Base-by-base conservation (phyloP, 1,139 yeast species). In the Yamadazyma oceani region DNA sequence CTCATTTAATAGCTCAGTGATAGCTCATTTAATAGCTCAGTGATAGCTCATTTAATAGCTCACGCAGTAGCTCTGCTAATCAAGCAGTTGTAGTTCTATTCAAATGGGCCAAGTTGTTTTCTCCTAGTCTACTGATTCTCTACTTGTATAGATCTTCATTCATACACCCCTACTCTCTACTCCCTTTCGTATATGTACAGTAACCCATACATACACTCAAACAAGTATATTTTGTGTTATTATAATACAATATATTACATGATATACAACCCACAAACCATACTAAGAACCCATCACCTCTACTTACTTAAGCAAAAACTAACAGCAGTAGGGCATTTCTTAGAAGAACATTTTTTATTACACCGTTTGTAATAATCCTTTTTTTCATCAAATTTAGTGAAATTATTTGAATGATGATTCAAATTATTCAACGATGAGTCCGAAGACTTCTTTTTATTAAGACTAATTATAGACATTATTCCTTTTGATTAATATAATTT, bases 351-450 rank as follows among this genome's bases (percentile, higher is more conserved):
- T 33, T 45, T 45, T 32, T 51, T 49, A 41, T 49, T 50, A 53
- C 75, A 70, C 43, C 76, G 59, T 44, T 64, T 65, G 21, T 53
- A 61, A 48, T 70, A 70, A 51, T 70, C 76, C 51, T 69, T 65
- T 59, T 68, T 68, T 44, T 68, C 74, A 46, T 68, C 74, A 51
- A 68, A 68, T 33, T 46, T 49, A 10, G 44, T 39, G 37, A 49
- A 49, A 31, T 42, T 48, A 29, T 46, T 48, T 3, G 45, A 40
- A 41, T 48, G 51, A 12, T 42, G 43, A 14, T 23, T 37, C 15
- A 37, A 39, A 26, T 36, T 24, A 31, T 36, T 40, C 9, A 32
- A 31, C 27, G 40, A 37, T 23, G 51, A 47, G 15, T 46, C 43
- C 12, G 37, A 39, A 11, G 54, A 46, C 35, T 49, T 48, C 34